Conservation (phyloP, 2,329 filamentous ascomycete species). For the Colletotrichum sublineola region DNA sequence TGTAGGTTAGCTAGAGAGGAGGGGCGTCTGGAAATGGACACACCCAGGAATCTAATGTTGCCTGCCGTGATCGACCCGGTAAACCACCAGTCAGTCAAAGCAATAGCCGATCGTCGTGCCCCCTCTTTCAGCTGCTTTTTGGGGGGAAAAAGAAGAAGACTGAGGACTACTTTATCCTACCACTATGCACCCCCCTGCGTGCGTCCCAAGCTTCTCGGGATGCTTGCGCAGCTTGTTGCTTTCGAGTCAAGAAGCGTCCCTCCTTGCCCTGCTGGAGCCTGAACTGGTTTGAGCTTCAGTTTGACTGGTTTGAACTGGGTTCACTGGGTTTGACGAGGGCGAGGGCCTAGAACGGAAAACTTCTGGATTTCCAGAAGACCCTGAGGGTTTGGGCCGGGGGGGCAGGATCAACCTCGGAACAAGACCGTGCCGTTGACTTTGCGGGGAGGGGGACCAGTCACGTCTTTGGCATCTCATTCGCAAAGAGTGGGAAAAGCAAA, state of each 20-base stretch:
- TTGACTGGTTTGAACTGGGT: not conserved
- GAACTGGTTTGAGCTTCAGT: not conserved
- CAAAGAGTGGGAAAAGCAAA: not conserved
- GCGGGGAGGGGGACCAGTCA: slow-evolving; percentile 31
- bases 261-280: not conserved
- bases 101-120: not conserved
- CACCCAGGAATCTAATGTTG: not conserved
- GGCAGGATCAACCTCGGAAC: slow-evolving; percentile 15
- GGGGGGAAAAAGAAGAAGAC: too few relatives aligned
- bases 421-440: slow-evolving; percentile 22
- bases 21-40: too few relatives aligned
- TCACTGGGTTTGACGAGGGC: not conserved
- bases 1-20: too few relatives aligned
- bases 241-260: not conserved
- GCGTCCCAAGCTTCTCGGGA: not conserved
- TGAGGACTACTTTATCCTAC: too few relatives aligned
- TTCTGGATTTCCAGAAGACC: not conserved
- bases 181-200: not conserved
- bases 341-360: not conserved
- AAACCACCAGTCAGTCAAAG: not conserved
- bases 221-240: slow-evolving; percentile 15
- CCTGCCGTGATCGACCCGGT: not conserved
- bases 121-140: not conserved
- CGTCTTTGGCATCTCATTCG: slow-evolving; percentile 26
- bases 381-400: not conserved